Evolutionary conservation across 176 grass and related monocot species (phyloP).

Genomic region (Metroxylon sagu): DNA sequence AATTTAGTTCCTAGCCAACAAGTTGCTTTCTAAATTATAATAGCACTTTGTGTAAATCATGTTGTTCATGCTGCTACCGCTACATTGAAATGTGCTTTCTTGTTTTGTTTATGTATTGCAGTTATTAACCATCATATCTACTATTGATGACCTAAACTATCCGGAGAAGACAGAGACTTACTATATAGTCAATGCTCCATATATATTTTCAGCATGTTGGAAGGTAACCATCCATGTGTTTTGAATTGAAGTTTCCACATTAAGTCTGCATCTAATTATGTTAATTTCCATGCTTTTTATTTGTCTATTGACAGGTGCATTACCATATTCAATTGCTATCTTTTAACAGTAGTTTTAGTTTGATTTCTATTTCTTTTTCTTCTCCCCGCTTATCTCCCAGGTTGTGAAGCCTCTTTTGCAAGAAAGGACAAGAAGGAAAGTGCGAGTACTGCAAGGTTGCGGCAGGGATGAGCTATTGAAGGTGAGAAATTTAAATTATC

Average conservation of each 20-base stretch:
- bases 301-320: too few species aligned
- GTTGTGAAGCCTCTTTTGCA: conserved; percentile 95
- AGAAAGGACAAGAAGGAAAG: conserved; percentile 89
- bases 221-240: conserved; percentile 29
- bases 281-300: too few species aligned
- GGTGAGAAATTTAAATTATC: conserved; percentile 25
- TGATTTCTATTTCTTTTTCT: conserved; percentile 11
- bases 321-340: too few species aligned
- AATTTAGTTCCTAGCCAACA: too few species aligned
- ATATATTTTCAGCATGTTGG: conserved; percentile 94
- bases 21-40: too few species aligned
- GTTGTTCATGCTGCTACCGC: too few species aligned
- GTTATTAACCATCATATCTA: conserved; percentile 80
- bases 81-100: too few species aligned
- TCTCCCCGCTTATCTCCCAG: conserved; percentile 21
- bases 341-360: too few species aligned
- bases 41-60: too few species aligned
- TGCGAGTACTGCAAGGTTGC: conserved; percentile 59
- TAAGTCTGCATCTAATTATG: too few species aligned
- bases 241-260: too few species aligned
- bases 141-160: conserved; percentile 94
- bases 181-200: conserved; percentile 86
- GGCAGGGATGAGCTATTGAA: conserved; percentile 91
- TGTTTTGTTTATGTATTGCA: conserved; percentile 31
- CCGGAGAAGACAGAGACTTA: conserved; percentile 94